Evolutionary conservation across 2,329 filamentous ascomycete genomes (phyloP), one percentile per base, ranked within the genome.

Genomic region (Sphaerulina musiva): DNA sequence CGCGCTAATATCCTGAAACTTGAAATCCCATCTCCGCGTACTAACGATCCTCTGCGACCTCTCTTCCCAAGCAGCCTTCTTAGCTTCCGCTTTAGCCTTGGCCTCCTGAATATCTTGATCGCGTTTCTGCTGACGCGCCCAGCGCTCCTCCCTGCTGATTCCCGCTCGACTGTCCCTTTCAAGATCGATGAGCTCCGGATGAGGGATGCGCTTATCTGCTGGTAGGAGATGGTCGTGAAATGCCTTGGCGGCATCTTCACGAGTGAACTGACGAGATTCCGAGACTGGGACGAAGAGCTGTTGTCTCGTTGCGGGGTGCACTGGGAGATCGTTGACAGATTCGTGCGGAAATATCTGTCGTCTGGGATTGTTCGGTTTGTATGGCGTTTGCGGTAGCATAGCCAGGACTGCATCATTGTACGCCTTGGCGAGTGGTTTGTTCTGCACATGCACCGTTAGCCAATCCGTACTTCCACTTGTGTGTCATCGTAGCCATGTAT

Each of bases 321-420:
- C 68, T 17, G 79, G 78, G 34, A 85, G 76, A 63, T 85, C 82
- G 64, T 85, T 85, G 66, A 85, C 83, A 23, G 78, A 73, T 68
- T 85, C 82, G 65, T 85, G 81, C 7, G 69, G 66, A 29, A 73
- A 72, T 6, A 70, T 70, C 48, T 72, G 70, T 53, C 62, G 64
- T 46, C 34, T 47, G 26, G 55, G 58, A 31, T 50, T 46, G 26
- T 64, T 53, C 29, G 69, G 58, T 44, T 68, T 65, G 56, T 77
- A 72, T 3, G 74, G 73, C n/a, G 82, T 87, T 51, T 78, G 79
- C 2, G 89, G 90, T 4, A 97, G 76, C 90, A 96, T 95, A 34
- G 75, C 73, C 63, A 89, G 77, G 23, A 97, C 78, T 9, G 89
- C 87, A 54, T 80, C 80, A 23, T 85, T 79, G 70, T 96, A 96